Base-by-base conservation (phyloP, 192 early-diverging fungal genomes). In the Allomyces javanicus region DNA sequence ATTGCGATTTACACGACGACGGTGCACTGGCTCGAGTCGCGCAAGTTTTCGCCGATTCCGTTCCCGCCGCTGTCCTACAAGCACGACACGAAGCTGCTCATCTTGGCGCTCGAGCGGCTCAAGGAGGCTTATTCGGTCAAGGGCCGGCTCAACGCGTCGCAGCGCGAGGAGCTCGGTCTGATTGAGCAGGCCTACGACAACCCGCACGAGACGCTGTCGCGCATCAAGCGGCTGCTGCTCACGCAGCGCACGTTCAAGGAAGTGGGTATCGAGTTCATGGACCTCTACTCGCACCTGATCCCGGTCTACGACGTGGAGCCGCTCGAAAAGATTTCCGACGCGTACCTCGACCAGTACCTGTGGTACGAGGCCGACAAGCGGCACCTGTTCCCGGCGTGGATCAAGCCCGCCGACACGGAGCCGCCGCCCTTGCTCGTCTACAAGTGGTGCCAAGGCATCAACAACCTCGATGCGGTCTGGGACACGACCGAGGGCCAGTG, bases 51-150 rank as follows among this genome's bases (percentile, higher is more conserved):
- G 66, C 96, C 96, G 17, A 99, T 99, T 67, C 94, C 94, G 24
- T 99, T 99, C 79, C 96, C 96, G 43, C 96, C 96, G 25, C 80
- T 99, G 62, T 94, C 92, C n/a, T 99, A 99, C 78, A 99, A 99
- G 78, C 96, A 99, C 72, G 96, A 99, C 67, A 93, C 94, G n/a
- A 99, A 99, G 74, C 79, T 99, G 44, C 77, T 99, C 21, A 92
- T 96, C 68, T 77, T 99, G 67, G 94, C 96, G 40, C 77, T 99
- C 44, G 96, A 99, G 78, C 77, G 89, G 61, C 75, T 99, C 67
- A 93, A 92, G 75, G 94, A 97, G 73, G 89, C 92, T 19, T 94
- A 97, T 65, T 89, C 86, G 71, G 96, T 97, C 19, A 89, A 95
- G 73, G 90, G 91, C 63, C 87, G 93, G 40, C 75, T 99, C 43